Evolutionary conservation across 805 yeast species (phyloP).

Genomic region (Torulaspora gathmanii): DNA sequence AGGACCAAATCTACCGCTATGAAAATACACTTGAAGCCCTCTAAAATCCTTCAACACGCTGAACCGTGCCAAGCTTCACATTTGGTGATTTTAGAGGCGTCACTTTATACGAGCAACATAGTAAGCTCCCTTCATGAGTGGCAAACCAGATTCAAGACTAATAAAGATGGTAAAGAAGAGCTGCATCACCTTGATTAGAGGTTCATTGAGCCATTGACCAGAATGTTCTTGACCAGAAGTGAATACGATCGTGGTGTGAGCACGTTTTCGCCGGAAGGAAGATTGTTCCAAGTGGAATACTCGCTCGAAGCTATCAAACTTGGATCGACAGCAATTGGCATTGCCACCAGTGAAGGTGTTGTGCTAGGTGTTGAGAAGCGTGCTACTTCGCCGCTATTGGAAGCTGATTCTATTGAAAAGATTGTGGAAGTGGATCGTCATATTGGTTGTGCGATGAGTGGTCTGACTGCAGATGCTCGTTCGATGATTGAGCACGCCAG

Average conservation of each 20-base stretch:
- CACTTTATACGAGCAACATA: conserved; percentile 1
- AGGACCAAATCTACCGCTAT: too few species aligned
- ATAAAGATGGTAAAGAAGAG: background rate
- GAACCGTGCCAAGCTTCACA: too few species aligned
- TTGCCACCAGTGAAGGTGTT: conserved; percentile 92
- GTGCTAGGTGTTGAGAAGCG: conserved; percentile 95
- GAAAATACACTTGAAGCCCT: too few species aligned
- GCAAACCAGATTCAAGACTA: conserved; percentile 7
- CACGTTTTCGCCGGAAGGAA: conserved; percentile 98
- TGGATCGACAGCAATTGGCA: conserved; percentile 92
- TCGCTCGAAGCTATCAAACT: conserved; percentile 94
- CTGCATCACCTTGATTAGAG: background rate
- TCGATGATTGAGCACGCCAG: conserved; percentile 98
- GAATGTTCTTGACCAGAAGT: conserved; percentile 96
- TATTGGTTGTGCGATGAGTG: conserved; percentile 98
- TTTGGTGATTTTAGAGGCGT: background rate
- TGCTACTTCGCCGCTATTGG: conserved; percentile 87
- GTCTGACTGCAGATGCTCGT: conserved; percentile 97
- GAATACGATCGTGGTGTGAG: conserved; percentile 99
- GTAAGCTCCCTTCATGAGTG: conserved; percentile 9
- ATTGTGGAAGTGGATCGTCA: conserved; percentile 91
- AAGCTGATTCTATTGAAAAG: conserved; percentile 90
- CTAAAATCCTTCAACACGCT: too few species aligned
- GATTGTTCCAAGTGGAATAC: conserved; percentile 96
- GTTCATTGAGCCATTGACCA: background rate